Conservation (phyloP, 257 asterid genomes). For the Petunia axillaris region DNA sequence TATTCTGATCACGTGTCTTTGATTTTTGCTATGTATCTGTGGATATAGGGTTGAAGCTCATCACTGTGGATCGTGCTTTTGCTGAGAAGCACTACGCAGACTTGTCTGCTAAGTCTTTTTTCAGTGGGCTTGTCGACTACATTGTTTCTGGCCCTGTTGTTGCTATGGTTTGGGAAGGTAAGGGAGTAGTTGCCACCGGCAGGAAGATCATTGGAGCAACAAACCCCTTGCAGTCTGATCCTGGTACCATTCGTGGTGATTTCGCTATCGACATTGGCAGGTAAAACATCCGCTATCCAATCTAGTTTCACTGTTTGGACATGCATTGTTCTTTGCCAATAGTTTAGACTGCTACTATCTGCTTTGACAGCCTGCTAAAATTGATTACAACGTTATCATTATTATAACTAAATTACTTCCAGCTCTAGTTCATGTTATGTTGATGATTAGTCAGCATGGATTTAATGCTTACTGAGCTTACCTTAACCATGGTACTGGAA, state of each 20-base stretch:
- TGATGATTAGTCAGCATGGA: not conserved
- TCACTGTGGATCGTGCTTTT: conserved; percentile 78
- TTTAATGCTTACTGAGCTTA: not conserved
- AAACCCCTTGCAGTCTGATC: conserved; percentile 90
- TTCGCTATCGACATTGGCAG: conserved; percentile 89
- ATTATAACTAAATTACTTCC: not conserved
- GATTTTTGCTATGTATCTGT: not conserved
- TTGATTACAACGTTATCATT: not conserved
- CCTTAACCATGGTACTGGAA: not conserved
- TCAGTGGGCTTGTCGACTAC: conserved; percentile 80
- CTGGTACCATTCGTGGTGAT: conserved; percentile 98
- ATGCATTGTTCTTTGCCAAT: too few relatives aligned
- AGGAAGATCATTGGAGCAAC: conserved; percentile 97
- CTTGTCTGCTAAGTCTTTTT: conserved; percentile 89
- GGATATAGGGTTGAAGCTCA: conserved; percentile 71
- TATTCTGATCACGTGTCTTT: not conserved
- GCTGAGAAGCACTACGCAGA: conserved; percentile 96
- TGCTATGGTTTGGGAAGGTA: conserved; percentile 99
- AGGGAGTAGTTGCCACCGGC: conserved; percentile 83
- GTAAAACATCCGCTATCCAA: conserved; percentile 33
- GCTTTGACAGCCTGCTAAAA: not conserved
- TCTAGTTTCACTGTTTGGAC: not conserved
- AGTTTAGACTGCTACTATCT: not conserved
- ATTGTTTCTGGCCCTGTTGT: conserved; percentile 94
- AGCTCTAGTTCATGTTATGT: not conserved